Base-by-base conservation (phyloP, 768 basidiomycete species). In the Amanita subjunquillea region DNA sequence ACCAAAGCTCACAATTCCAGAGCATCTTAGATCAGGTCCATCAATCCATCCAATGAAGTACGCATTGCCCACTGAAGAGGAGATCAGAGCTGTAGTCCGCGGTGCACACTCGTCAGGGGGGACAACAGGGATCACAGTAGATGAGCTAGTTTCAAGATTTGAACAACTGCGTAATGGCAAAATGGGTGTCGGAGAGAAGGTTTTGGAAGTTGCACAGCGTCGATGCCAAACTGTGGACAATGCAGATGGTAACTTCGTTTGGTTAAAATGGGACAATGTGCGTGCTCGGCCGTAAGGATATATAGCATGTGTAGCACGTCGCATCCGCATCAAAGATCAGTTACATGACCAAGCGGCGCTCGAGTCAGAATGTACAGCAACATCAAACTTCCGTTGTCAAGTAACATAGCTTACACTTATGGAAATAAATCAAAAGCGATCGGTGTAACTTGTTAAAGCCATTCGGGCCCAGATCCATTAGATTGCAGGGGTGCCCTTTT, bases 61-160 rank as follows among this genome's bases (percentile, higher is more conserved):
- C 57, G 78, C 79, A 50, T 72, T 99, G 43, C 95, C 93, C 1
- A 79, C 82, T 12, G 93, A 98, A 64, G 67, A 71, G 40, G 81
- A 84, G 58, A 83, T 99, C 56, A 72, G 77, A 42, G 66, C 73
- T 15, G 66, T 85, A 38, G 83, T 97, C 39, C 73, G 67, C 56
- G 83, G 92, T 50, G 68, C 76, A 60, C 78, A 83, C 59, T 63
- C 64, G n/a, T 72, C 75, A 10, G 83, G 82, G 51, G 83, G 83
- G 17, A 75, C 73, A 22, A 79, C 78, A 55, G 79, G 79, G 17
- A 58, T 87, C 25, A 83, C 75, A 6, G 63, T 78, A 50, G 72
- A 79, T 34, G 88, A 92, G 59, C 64, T 93, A 41, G 59, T 89
- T 4, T 66, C 72, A 23, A 74, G 74, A 61, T 82, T 82, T 56